phyloP scores from a whole-genome alignment of 2,329 filamentous ascomycete species.

The Chaetomium sp. region DNA sequence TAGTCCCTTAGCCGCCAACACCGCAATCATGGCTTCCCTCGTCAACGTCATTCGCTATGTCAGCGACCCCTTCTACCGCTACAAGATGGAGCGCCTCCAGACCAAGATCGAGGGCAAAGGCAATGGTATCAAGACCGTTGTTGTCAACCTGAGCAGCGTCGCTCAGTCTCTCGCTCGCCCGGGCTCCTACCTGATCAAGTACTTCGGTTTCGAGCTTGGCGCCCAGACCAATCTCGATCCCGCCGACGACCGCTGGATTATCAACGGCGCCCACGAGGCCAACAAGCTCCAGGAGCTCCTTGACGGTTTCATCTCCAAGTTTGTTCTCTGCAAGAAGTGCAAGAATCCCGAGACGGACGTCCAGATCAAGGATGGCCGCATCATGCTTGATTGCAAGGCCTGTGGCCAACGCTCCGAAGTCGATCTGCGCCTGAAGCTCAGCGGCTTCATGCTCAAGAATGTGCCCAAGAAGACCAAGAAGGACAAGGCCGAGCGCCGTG shows the following conservation, averaged over 20 bases:
- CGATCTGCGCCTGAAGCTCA: constrained; percentile 89
- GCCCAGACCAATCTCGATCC: constrained; percentile 98
- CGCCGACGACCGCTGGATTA: constrained; percentile 98
- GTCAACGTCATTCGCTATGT: constrained; percentile 98
- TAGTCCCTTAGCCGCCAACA: constrained; percentile 26
- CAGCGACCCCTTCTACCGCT: constrained; percentile 98
- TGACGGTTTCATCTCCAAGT: constrained; percentile 96
- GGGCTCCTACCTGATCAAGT: constrained; percentile 96
- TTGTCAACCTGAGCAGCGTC: constrained; percentile 94
- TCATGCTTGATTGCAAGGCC: constrained; percentile 95
- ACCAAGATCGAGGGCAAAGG: constrained; percentile 99
- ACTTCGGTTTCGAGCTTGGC: constrained; percentile 97
- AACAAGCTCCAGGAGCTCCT: constrained; percentile 96
- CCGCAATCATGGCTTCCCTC: constrained; percentile 74
- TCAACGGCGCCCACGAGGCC: constrained; percentile 96
- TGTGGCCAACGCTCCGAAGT: constrained; percentile 91
- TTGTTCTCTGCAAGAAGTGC: constrained; percentile 99
- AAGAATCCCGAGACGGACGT: constrained; percentile 99
- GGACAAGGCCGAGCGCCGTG: constrained; percentile 89
- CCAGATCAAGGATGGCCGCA: constrained; percentile 86
- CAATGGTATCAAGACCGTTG: constrained; percentile 98
- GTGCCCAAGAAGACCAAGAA: constrained; percentile 92
- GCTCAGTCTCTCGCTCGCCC: constrained; percentile 87
- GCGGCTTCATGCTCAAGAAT: constrained; percentile 95
- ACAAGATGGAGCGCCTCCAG: constrained; percentile 99